Evolutionary conservation across 169 alveolate genomes (phyloP).

Genomic region (Gregarina niphandrodes): DNA sequence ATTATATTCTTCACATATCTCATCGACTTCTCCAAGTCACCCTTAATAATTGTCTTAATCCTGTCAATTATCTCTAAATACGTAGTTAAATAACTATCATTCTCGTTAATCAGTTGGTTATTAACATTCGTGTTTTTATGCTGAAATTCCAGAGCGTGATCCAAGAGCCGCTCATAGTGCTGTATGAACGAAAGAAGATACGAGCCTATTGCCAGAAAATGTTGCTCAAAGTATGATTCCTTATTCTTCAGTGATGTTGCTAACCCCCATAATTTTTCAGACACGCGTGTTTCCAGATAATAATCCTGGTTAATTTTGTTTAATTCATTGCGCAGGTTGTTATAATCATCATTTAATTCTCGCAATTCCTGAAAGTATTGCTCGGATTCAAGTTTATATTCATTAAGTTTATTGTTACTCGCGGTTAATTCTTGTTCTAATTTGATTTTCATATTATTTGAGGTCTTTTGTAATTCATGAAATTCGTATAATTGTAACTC

Average conservation of each 20-base stretch:
- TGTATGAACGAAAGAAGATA: conserved; percentile 8
- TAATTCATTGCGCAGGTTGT: conserved; percentile 10
- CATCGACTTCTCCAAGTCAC: too few relatives aligned
- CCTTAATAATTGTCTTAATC: background rate
- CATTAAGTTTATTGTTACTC: conserved; percentile 13
- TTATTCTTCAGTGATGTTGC: conserved; percentile 8
- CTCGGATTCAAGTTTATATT: conserved; percentile 12
- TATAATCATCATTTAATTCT: conserved; percentile 12
- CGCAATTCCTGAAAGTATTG: conserved; percentile 9
- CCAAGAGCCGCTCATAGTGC: conserved; percentile 3
- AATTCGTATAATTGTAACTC: too few relatives aligned
- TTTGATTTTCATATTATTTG: too few relatives aligned
- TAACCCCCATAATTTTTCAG: conserved; percentile 2
- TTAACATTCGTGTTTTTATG: background rate
- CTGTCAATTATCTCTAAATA: background rate
- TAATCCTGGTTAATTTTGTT: conserved; percentile 13
- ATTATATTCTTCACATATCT: too few relatives aligned
- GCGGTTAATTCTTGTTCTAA: conserved; percentile 16
- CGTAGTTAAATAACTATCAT: background rate
- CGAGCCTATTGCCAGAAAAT: conserved; percentile 5
- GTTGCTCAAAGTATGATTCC: conserved; percentile 7
- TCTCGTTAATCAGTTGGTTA: conserved; percentile 1
- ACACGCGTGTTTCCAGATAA: conserved; percentile 11
- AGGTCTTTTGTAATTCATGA: too few relatives aligned
- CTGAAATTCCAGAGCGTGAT: conserved; percentile 2